These are phyloP conservation scores for Russula dissimulans DNA, from an alignment of 768 basidiomycete genomes.

Conservation along the genomic window DNA sequence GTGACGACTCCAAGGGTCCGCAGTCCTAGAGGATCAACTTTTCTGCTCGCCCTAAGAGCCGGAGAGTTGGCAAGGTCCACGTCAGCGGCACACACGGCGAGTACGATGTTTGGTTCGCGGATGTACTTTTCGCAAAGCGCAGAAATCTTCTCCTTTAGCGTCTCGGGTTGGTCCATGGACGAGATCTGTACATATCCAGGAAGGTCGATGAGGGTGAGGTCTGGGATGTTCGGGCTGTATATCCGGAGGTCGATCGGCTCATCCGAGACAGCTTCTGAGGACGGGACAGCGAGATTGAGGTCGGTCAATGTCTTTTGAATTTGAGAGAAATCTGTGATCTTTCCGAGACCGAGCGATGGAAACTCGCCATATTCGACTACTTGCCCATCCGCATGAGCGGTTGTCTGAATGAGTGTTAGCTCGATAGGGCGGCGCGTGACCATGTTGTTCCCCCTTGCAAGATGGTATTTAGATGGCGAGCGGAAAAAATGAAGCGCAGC, in stretches of 20 bases:
- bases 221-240: slow-evolving; percentile 91
- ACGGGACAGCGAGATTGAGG: slow-evolving; percentile 86
- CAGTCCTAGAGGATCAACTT: slow-evolving; percentile 89
- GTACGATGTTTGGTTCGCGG: slow-evolving; percentile 97
- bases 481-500: slow-evolving; percentile 26
- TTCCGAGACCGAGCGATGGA: slow-evolving; percentile 80
- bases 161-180: slow-evolving; percentile 92
- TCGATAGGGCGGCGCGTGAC: slow-evolving; percentile 98
- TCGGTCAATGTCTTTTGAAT: slow-evolving; percentile 92
- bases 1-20: slow-evolving; percentile 97
- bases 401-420: slow-evolving; percentile 91
- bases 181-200: slow-evolving; percentile 96
- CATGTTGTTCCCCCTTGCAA: slow-evolving; percentile 90
- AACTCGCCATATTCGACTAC: slow-evolving; percentile 88
- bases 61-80: slow-evolving; percentile 98
- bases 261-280: slow-evolving; percentile 85
- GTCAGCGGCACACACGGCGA: slow-evolving; percentile 98
- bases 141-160: slow-evolving; percentile 87
- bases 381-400: slow-evolving; percentile 43
- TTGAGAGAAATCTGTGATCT: slow-evolving; percentile 81
- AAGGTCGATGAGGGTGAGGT: slow-evolving; percentile 93
- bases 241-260: slow-evolving; percentile 96
- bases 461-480: not conserved
- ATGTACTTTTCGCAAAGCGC: slow-evolving; percentile 92
- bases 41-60: slow-evolving; percentile 84